These are phyloP conservation scores for Chiua virens DNA, from an alignment of 768 basidiomycete species.

Conservation along the genomic window DNA sequence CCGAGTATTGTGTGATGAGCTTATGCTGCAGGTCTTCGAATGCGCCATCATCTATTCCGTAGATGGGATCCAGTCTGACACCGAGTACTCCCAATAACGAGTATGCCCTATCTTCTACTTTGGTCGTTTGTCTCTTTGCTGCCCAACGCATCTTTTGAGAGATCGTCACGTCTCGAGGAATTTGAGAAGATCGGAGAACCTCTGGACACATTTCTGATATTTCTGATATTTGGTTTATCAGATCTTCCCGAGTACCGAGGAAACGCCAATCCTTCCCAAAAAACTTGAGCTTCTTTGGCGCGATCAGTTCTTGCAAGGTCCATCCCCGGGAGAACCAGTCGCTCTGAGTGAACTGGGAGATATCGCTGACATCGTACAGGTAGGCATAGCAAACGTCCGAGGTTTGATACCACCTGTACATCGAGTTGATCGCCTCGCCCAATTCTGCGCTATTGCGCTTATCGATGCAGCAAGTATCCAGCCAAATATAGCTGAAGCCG, in stretches of 20 bases:
- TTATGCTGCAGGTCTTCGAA: conserved; percentile 24
- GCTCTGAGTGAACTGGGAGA: not conserved
- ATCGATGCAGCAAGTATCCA: not conserved
- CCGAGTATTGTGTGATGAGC: conserved; percentile 16
- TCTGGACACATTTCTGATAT: not conserved
- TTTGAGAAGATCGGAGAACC: too few relatives aligned
- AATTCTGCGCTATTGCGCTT: not conserved
- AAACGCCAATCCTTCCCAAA: not conserved
- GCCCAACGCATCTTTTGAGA: conserved; percentile 2
- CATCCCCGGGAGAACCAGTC: conserved; percentile 5
- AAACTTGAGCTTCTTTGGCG: conserved; percentile 6
- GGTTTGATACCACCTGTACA: not conserved
- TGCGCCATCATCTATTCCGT: conserved; percentile 13
- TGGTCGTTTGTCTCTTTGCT: not conserved
- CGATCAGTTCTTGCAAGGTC: conserved; percentile 10
- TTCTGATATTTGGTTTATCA: not conserved
- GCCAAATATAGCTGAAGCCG: not conserved
- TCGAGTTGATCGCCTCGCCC: not conserved
- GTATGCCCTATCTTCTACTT: conserved; percentile 6
- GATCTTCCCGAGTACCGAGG: not conserved
- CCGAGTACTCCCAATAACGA: conserved; percentile 6
- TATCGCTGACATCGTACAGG: not conserved
- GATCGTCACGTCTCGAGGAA: not conserved
- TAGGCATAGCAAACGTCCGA: not conserved
- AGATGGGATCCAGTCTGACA: not conserved